Conservation (phyloP, 2,329 filamentous ascomycete species). For the Fusarium guadeloupense region DNA sequence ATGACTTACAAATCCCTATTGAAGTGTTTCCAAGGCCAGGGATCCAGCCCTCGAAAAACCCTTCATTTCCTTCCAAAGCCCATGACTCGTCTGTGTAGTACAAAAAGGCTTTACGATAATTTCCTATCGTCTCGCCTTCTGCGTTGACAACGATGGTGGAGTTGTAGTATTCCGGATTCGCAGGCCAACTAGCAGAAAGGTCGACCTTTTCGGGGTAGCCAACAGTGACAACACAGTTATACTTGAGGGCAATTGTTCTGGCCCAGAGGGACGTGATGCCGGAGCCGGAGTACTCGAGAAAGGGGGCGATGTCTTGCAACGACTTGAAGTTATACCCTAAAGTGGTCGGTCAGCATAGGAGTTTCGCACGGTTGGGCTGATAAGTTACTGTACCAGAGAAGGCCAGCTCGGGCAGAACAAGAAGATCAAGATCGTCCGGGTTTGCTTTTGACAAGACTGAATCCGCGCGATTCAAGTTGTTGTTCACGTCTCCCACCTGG, state of each 20-base stretch:
- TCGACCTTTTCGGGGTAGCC: conserved; percentile 80
- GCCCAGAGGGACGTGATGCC: conserved; percentile 80
- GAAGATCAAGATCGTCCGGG: conserved; percentile 68
- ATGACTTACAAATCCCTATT: conserved; percentile 65
- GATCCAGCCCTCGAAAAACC: conserved; percentile 59
- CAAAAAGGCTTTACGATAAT: conserved; percentile 69
- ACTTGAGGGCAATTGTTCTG: conserved; percentile 68
- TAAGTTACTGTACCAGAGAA: conserved; percentile 68
- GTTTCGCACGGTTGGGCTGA: background rate
- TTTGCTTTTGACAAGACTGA: conserved; percentile 64
- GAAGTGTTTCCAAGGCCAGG: conserved; percentile 60
- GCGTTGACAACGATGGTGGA: conserved; percentile 62
- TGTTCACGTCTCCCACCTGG: conserved; percentile 72
- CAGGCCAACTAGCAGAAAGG: conserved; percentile 58
- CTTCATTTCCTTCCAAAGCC: conserved; percentile 63
- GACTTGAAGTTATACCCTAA: conserved; percentile 81
- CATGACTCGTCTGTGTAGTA: conserved; percentile 70
- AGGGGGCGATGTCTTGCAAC: conserved; percentile 71
- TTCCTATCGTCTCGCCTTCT: conserved; percentile 68
- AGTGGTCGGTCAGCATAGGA: background rate
- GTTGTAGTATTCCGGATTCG: conserved; percentile 64
- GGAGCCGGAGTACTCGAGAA: conserved; percentile 70
- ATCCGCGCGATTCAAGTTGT: conserved; percentile 60
- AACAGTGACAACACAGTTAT: conserved; percentile 73
- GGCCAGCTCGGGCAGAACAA: conserved; percentile 80